phyloP scores from a whole-genome alignment of 106 monocot genomes.

The Dactylorhiza incarnata region DNA sequence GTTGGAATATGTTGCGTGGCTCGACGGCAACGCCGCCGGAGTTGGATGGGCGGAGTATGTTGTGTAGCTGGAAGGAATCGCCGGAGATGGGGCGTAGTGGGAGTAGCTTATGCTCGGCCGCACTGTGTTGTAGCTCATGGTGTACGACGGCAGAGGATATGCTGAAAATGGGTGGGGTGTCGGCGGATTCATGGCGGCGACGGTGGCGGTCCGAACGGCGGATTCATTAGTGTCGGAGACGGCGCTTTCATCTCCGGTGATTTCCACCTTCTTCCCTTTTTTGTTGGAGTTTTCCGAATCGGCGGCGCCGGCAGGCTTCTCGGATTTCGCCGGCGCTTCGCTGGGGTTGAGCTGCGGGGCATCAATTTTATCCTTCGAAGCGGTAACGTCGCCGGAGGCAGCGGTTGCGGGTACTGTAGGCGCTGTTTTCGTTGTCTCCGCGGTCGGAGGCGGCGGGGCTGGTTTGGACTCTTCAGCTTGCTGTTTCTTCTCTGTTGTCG shows the following conservation, averaged over 20 bases:
- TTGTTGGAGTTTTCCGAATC: not conserved
- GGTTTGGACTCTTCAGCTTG: not conserved
- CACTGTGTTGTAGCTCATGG: conserved; percentile 36
- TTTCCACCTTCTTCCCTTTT: conserved; percentile 12
- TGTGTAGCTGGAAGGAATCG: not conserved
- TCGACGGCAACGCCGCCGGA: not conserved
- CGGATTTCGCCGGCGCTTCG: not conserved
- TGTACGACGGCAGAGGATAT: conserved; percentile 14
- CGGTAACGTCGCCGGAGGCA: not conserved
- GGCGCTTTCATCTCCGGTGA: not conserved
- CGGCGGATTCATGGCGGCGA: not conserved
- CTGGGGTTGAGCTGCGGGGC: not conserved
- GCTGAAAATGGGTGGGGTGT: not conserved
- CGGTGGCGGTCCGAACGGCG: not conserved
- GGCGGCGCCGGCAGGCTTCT: not conserved
- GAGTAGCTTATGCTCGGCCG: conserved; percentile 32
- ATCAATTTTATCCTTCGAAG: not conserved
- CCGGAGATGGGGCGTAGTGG: conserved; percentile 10
- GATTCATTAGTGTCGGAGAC: not conserved
- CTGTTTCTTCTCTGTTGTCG: not conserved
- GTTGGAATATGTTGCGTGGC: conserved; percentile 3
- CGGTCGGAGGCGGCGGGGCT: not conserved
- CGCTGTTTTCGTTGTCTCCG: not conserved
- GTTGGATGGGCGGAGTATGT: not conserved
- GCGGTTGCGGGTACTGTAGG: not conserved